phyloP scores from a whole-genome alignment of 345 rosid species.

The Aquilaria sinensis region DNA sequence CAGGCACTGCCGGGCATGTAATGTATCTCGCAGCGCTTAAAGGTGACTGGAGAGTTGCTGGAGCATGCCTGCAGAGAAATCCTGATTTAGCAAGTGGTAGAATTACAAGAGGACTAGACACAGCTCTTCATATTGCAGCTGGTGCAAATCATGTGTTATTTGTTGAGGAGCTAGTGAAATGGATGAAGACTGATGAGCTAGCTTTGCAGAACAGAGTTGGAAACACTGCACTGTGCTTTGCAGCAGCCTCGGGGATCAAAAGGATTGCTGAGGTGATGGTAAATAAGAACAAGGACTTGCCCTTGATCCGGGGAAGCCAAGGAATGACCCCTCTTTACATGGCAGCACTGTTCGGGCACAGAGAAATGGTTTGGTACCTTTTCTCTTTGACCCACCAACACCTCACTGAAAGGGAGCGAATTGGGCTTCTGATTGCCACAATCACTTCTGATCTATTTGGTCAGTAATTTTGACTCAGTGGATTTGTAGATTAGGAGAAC shows the following conservation, averaged over 20 bases:
- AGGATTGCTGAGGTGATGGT: constrained; percentile 33
- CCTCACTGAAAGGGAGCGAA: constrained; percentile 22
- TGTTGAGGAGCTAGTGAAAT: constrained; percentile 26
- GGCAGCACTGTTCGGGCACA: constrained; percentile 33
- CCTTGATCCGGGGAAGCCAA: constrained; percentile 22
- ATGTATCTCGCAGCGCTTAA: constrained; percentile 31
- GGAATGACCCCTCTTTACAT: constrained; percentile 28
- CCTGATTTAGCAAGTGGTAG: constrained; percentile 20
- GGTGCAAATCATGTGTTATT: constrained; percentile 25
- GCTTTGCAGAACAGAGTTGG: constrained; percentile 18
- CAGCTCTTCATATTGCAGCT: constrained; percentile 39
- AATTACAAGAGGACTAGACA: constrained; percentile 23
- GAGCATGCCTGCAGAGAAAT: constrained; percentile 17
- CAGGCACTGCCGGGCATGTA: constrained; percentile 11
- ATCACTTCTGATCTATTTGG: constrained; percentile 27
- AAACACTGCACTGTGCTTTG: constrained; percentile 24
- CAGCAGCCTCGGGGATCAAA: constrained; percentile 30
- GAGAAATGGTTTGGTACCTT: constrained; percentile 34
- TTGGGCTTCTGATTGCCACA: constrained; percentile 23
- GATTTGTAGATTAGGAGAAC: not conserved
- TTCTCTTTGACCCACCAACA: constrained; percentile 18
- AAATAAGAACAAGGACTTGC: constrained; percentile 21
- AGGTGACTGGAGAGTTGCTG: constrained; percentile 39
- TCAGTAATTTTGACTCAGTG: not conserved
- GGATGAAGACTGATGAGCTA: constrained; percentile 15